These are phyloP conservation scores for Fusarium setosum DNA, from an alignment of 2,329 filamentous ascomycete species.

Conservation along the genomic window DNA sequence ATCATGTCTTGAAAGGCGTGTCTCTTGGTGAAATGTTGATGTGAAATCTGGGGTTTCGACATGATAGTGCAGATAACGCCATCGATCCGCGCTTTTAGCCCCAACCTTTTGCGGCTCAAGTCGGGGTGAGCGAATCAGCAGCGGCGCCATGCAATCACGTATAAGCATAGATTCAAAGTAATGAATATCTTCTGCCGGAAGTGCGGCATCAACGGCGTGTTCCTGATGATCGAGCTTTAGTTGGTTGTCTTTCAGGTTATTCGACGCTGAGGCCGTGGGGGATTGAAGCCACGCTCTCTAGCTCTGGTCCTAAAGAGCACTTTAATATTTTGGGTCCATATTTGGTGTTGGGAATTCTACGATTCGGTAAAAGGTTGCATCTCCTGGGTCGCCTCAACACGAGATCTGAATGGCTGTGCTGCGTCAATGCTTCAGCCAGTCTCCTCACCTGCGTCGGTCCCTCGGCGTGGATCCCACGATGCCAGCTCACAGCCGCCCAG, in stretches of 20 bases:
- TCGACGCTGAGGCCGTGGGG: not conserved
- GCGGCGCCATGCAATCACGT: slow-evolving; percentile 16
- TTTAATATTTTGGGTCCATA: too few relatives aligned
- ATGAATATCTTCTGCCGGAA: slow-evolving; percentile 17
- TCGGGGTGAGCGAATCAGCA: slow-evolving; percentile 18
- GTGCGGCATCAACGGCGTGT: not conserved
- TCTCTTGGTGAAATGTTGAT: too few relatives aligned
- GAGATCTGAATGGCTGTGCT: too few relatives aligned
- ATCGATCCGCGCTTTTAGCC: slow-evolving; percentile 32
- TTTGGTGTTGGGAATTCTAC: too few relatives aligned
- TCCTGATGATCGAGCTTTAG: slow-evolving; percentile 14
- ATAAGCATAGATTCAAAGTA: slow-evolving; percentile 33
- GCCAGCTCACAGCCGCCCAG: not conserved
- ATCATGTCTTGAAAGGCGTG: not conserved
- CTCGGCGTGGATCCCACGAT: slow-evolving; percentile 24
- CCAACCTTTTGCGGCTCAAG: slow-evolving; percentile 19
- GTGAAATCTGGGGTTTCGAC: slow-evolving; percentile 35
- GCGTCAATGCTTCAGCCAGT: not conserved
- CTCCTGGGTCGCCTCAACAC: too few relatives aligned
- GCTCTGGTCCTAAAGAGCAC: not conserved
- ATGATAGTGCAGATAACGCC: slow-evolving; percentile 33
- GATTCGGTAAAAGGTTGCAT: too few relatives aligned
- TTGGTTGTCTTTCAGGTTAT: not conserved
- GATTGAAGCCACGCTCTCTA: not conserved
- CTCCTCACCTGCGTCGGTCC: slow-evolving; percentile 14